Base-by-base conservation (phyloP, 768 basidiomycete species). In the Suillus weaverae region DNA sequence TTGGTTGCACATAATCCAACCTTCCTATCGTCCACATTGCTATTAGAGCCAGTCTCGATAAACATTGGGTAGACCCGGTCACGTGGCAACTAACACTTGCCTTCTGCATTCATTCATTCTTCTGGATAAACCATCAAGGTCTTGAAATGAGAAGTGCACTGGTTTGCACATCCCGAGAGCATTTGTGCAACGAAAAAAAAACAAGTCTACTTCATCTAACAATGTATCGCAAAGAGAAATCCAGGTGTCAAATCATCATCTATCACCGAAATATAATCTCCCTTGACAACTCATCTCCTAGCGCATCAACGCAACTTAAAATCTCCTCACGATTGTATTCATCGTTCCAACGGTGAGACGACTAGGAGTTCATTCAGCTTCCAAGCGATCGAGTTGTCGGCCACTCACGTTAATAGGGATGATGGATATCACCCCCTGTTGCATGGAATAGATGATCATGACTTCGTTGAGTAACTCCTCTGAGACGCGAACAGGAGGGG, bases 261-360 rank as follows among this genome's bases (percentile, higher is more conserved):
- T 67, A 77, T 64, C 73, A 60, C 46, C 63, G 67, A 64, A 85
- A 82, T 43, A 79, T 69, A 14, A 85, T 71, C 41, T 80, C 76
- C 68, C 69, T 76, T 7, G 83, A 74, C 33, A 85, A 53, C 41
- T 80, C 78, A n/a, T 64, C 43, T 6, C 86, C 84, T 38, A 87
- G 70, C 3, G 78, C 82, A 43, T 71, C 73, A 30, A 85, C 73
- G 64, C 84, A 86, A n/a, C 71, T 69, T 14, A 78, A 68, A 32
- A 84, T 73, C 36, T 78, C 80, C 14, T 70, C 59, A 20, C 78
- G 77, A 20, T 74, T 66, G 55, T 77, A 65, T 18, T 71, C 63
- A 18, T 69, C 67, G 5, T 71, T 66, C 76, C 81, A 79, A 53
- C 74, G 66, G 44, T 30, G 7, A 13, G 69, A 66, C 73, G 70